Evolutionary conservation across 2,329 filamentous ascomycete genomes (phyloP), one percentile per base, ranked within the genome.

Genomic region (Talaromyces piceae): DNA sequence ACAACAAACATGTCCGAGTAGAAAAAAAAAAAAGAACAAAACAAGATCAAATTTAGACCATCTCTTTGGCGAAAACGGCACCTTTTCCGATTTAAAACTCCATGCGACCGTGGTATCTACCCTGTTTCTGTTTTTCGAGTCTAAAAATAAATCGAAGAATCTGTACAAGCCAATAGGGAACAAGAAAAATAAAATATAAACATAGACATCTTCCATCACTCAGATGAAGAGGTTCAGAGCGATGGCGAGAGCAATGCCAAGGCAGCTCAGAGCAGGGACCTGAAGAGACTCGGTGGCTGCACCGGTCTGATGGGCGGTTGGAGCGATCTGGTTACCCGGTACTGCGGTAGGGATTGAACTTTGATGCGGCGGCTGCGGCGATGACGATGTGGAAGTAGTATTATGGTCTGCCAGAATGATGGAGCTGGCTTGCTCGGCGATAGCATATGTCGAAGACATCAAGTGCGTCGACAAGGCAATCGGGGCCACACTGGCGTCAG

Each of bases 371-470:
- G n/a, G 25, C 39, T 3, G 39, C 25, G 2, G n/a, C n/a, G n/a
- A 16, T 7, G 33, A 9, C 16, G 50, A 23, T 9, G 41, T 43
- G 5, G 28, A 5, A n/a, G 37, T 26, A 16, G 47, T 28, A 41
- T 60, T 59, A 50, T 62, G 59, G 37, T 54, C 61, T 4, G 50
- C 53, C 12, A 60, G 59, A 53, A 66, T 64, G 18, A 66, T 59
- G 12, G 47, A 54, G 41, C 58, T 60, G 5, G 63, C 63, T 49
- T 58, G 59, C 46, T 67, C 65, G 3, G 65, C 64, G 9, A 67
- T 27, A 1, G 64, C 65, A 30, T 67, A 67, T 11, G 65, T 67
- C 12, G 63, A 65, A 4, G 59, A 50, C 64, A 67, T 67, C 16
- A 67, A 56, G 54, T 67, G 65, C 1, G 64, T 63, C 0, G 64